Base-by-base conservation (phyloP, 2,329 filamentous ascomycete species). In the Sarocladium oryzae region DNA sequence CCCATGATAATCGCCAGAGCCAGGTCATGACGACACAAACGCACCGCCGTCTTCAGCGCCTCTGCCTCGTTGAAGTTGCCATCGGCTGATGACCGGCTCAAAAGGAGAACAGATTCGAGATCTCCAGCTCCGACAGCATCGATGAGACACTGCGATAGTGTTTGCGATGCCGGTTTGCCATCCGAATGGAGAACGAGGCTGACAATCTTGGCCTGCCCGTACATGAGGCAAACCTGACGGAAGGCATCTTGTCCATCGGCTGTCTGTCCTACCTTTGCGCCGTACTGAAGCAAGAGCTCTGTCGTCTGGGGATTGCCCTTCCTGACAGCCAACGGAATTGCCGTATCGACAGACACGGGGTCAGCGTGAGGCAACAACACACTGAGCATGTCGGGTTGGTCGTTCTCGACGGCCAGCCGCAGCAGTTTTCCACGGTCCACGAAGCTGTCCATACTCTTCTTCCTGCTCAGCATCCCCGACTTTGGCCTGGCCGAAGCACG, bases 361-460 rank as follows among this genome's bases (percentile, higher is more conserved):
- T 81, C 78, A 16, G 77, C 77, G 53, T 79, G 72, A 0, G 76
- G 75, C 2, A 78, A 62, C 26, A 82, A 61, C 4, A 82, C 71
- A 49, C 76, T 69, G 2, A 80, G 69, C 70, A 79, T 77, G 48
- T 81, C 75, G 20, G 69, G 53, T 16, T 79, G 74, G 15, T 69
- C 68, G 55, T 72, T 73, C 55, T 74, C 67, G 9, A 79, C 73
- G 1, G 78, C 78, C 16, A 72, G 69, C 50, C 73, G 73, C 4
- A 81, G 62, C 2, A 82, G 63, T 13, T 73, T 70, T 46, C 76
- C 73, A 24, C 75, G 72, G 56, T 79, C 75, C 3, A 62, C 62
- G 15, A 73, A 67, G 10, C 71, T 64, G 16, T 79, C 77, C 18
- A 77, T 56, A 51, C 76, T 81, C 55, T 68, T 74, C 49, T 76